Percentiles rank a stretch among this genome's conserved stretches.
These are phyloP conservation scores for Raddia guianensis DNA, from an alignment of 176 grass and related monocot species.

Conservation along the genomic window DNA sequence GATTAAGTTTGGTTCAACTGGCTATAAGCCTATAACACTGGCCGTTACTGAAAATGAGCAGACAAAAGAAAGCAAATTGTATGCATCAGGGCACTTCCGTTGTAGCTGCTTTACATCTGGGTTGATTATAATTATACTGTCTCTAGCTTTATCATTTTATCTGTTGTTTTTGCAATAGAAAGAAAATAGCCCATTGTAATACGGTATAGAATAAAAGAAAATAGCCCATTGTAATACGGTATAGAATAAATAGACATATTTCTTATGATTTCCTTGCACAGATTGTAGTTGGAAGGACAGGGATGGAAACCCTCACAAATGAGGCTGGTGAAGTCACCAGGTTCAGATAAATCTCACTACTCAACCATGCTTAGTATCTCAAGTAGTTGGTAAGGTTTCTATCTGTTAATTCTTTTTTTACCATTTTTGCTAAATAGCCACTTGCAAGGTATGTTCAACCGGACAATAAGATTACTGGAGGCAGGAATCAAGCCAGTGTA, in stretches of 20 bases:
- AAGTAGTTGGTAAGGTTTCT: not conserved
- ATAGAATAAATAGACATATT: not conserved
- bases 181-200: not conserved
- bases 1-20: not conserved
- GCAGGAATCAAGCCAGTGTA: constrained; percentile 98
- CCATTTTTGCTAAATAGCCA: constrained; percentile 49
- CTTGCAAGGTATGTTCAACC: constrained; percentile 97
- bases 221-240: not conserved
- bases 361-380: not conserved
- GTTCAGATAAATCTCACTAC: constrained; percentile 42
- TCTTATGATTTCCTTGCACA: constrained; percentile 52
- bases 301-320: constrained; percentile 90
- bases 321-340: constrained; percentile 96
- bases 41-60: not conserved
- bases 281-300: constrained; percentile 96
- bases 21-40: constrained; percentile 14
- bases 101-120: not conserved
- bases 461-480: constrained; percentile 91
- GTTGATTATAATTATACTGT: constrained; percentile 13
- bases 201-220: not conserved
- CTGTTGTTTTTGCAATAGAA: not conserved
- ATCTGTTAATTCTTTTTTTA: not conserved
- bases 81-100: not conserved
- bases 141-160: constrained; percentile 2
- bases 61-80: not conserved